Base-by-base conservation (phyloP, 805 yeast species). In the Candida ficus region DNA sequence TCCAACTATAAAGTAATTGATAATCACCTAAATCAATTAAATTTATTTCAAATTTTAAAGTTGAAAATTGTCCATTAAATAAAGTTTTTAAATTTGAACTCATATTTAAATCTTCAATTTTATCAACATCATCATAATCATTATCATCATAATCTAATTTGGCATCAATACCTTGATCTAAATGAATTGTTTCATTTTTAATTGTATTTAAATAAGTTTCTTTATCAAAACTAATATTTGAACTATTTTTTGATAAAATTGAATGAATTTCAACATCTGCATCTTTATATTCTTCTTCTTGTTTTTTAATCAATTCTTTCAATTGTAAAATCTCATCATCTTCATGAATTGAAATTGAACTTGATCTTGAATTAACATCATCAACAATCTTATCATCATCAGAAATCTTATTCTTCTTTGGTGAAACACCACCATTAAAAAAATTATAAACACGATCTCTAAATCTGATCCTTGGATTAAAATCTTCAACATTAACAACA, bases 121-220 rank as follows among this genome's bases (percentile, higher is more conserved):
- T 18, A 13, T 21, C n/a, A 14, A 11, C 22, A 5, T 19, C 28
- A 12, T 29, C 33, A 12, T 19, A 18, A 29, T 18, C 21, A 11
- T 29, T 12, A 18, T 22, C n/a, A 12, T 16, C n/a, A 9, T 13
- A 14, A 14, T 21, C 25, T 20, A n/a, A n/a, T n/a, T n/a, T n/a
- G n/a, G n/a, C n/a, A n/a, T n/a, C n/a, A n/a, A n/a, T n/a, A n/a
- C n/a, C 28, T 14, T 12, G 28, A 17, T 4, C 10, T 16, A 3
- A 16, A 8, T 17, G 35, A 29, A 30, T 32, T 36, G 16, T 20
- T 27, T 41, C 37, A 19, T 41, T 41, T 30, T 35, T 41, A 8
- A 36, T 27, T 5, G 44, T 41, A 22, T 41, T 41, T 8, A 27
- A 25, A 9, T 36, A 31, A 9, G 44, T 41, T 16, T 41, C 44